Base-by-base conservation (phyloP, 371 early-diverging fungal species). In the Gilbertella persicaria region DNA sequence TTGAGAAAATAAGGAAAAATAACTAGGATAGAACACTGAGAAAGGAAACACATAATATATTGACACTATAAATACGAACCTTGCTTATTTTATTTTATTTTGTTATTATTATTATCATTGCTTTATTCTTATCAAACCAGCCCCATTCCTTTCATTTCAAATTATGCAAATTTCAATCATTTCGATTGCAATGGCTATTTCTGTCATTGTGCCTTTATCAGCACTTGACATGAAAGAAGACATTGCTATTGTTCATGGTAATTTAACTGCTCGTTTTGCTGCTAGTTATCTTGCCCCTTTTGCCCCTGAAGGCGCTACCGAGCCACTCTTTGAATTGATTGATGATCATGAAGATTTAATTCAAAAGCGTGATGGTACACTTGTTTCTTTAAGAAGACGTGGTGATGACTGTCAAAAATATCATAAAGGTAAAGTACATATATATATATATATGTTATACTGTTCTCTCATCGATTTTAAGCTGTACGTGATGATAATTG, bases 401-500 rank as follows among this genome's bases (percentile, higher is more conserved):
- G 61, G 46, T 17, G 60, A 50, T 25, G 57, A 53, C 37, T 65
- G 66, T 42, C 25, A 38, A 33, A 65, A 65, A 13, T 65, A 65
- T 17, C 57, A 55, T 44, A 65, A 55, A 39, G 44, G 64, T 63
- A 58, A n/a, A 25, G 25, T 3, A 5, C 17, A 3, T n/a, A 26
- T 16, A 44, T n/a, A 54, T 50, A 35, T 4, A 39, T 24, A 12
- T n/a, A 24, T n/a, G 13, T 41, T 39, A 13, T n/a, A 24, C 38
- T 14, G 13, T 1, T 55, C 40, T 36, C 24, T 38, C 24, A 36
- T 47, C 7, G 14, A 14, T 17, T 16, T 28, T 4, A 41, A 74
- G 76, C 56, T 37, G 28, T 37, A 33, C 50, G 64, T 23, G 61
- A 60, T 30, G 76, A 75, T 41, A 66, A 65, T 33, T 75, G 76